Conservation (phyloP, 495 filamentous ascomycete species). For the Wilcoxina mikolae region DNA sequence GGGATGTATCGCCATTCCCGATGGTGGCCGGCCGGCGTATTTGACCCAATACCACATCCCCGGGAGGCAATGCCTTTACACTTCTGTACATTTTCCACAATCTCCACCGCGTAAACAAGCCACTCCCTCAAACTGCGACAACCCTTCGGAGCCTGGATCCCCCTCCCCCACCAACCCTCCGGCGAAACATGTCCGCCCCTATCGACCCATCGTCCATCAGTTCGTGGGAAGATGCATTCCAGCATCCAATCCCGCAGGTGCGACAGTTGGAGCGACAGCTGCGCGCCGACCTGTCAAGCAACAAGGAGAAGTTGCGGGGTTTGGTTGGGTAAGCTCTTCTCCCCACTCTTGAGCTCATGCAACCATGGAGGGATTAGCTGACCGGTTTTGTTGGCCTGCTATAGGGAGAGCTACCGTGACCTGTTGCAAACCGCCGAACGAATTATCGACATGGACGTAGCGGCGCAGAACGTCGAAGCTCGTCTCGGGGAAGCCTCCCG, state of each 20-base stretch:
- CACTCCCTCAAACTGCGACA: neutral
- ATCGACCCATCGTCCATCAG: slow-evolving; percentile 18
- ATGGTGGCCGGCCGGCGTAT: no score
- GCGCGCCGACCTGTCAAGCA: slow-evolving; percentile 49
- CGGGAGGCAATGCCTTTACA: neutral
- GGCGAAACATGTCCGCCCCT: slow-evolving; percentile 6
- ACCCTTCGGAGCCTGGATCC: neutral
- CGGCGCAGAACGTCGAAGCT: slow-evolving; percentile 59
- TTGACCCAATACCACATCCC: no score
- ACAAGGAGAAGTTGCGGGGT: slow-evolving; percentile 72
- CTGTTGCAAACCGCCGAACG: slow-evolving; percentile 82
- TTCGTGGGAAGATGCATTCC: slow-evolving; percentile 29
- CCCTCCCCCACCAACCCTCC: neutral
- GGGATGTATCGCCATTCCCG: no score
- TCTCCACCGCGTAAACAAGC: neutral
- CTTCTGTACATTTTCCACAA: neutral
- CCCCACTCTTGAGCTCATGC: neutral
- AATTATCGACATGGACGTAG: slow-evolving; percentile 72
- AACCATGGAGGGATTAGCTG: neutral
- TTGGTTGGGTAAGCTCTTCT: slow-evolving; percentile 59
- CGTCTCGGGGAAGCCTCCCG: slow-evolving; percentile 56
- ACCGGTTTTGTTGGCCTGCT: neutral
- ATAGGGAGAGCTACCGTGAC: slow-evolving; percentile 74
- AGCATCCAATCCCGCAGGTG: slow-evolving; percentile 42
- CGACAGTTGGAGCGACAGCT: slow-evolving; percentile 42